phyloP scores from a whole-genome alignment of 1,139 yeast genomes.

The Candida sanyaensis region DNA sequence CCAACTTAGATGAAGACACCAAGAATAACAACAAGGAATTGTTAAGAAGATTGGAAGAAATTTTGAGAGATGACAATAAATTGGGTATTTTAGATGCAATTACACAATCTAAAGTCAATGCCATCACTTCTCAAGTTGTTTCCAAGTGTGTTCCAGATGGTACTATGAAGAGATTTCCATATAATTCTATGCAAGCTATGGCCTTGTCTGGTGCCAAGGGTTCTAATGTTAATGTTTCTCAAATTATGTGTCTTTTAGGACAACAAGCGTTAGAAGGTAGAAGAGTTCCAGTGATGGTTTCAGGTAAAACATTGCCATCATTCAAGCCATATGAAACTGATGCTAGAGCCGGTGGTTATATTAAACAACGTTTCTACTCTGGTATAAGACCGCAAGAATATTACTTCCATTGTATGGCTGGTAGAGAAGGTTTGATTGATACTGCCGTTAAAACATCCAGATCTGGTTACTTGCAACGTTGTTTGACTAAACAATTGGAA shows the following conservation, averaged over 20 bases:
- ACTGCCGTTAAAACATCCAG: constrained; percentile 99
- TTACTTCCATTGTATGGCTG: constrained; percentile 99
- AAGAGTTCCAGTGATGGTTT: constrained; percentile 98
- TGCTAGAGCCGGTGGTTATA: constrained; percentile 98
- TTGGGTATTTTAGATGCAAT: constrained; percentile 95
- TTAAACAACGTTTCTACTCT: constrained; percentile 95
- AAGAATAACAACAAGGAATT: constrained; percentile 72
- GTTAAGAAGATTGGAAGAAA: constrained; percentile 86
- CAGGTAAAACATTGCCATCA: constrained; percentile 96
- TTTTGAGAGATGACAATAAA: constrained; percentile 89
- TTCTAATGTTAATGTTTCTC: constrained; percentile 96
- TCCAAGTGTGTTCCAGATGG: constrained; percentile 95
- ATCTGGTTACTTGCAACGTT: constrained; percentile 98
- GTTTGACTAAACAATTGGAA: constrained; percentile 96
- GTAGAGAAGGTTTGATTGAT: constrained; percentile 99
- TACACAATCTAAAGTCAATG: constrained; percentile 88
- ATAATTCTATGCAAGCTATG: constrained; percentile 98
- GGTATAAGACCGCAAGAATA: constrained; percentile 99
- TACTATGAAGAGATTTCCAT: constrained; percentile 92
- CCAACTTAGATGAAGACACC: constrained; percentile 69
- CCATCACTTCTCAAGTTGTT: constrained; percentile 91
- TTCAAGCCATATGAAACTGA: constrained; percentile 96
- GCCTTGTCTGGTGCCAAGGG: constrained; percentile 99
- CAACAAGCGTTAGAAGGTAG: constrained; percentile 99
- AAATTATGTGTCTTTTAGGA: constrained; percentile 98